phyloP scores from a whole-genome alignment of 2,329 filamentous ascomycete species.

The Epichloe amarillans region DNA sequence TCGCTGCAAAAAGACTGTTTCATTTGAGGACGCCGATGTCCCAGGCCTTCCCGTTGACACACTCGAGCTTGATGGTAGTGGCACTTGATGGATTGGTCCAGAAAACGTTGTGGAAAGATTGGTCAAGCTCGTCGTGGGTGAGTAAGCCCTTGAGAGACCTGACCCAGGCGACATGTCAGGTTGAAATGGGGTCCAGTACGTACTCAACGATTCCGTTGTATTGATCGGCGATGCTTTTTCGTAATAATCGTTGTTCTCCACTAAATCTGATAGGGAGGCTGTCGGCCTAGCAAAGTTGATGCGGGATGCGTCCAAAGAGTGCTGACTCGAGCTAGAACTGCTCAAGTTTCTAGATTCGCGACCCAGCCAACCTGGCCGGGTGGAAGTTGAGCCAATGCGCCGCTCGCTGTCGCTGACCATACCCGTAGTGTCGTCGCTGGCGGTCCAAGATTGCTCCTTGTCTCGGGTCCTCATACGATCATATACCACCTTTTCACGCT shows the following conservation, averaged over 20 bases:
- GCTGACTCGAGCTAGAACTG: constrained; percentile 53
- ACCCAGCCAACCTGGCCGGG: constrained; percentile 37
- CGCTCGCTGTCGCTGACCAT: constrained; percentile 42
- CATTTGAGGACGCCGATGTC: constrained; percentile 54
- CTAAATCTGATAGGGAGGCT: constrained; percentile 49
- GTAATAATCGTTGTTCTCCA: constrained; percentile 60
- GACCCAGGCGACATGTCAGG: constrained; percentile 51
- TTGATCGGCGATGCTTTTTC: constrained; percentile 53
- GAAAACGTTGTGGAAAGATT: constrained; percentile 41
- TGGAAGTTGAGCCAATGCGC: constrained; percentile 28
- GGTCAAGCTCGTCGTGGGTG: constrained; percentile 47
- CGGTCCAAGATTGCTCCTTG: constrained; percentile 30
- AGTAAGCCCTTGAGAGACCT: constrained; percentile 43
- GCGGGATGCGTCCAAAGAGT: constrained; percentile 56
- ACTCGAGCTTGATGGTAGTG: constrained; percentile 31
- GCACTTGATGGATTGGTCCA: constrained; percentile 26
- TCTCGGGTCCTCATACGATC: constrained; percentile 33
- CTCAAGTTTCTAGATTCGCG: constrained; percentile 30
- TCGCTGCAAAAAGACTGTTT: constrained; percentile 50
- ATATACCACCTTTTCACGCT: constrained; percentile 56
- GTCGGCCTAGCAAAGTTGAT: constrained; percentile 45
- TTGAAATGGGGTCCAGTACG: constrained; percentile 84
- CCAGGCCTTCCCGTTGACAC: constrained; percentile 43
- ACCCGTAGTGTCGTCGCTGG: constrained; percentile 36
- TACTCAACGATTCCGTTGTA: constrained; percentile 61